Percentiles rank a stretch among this genome's conserved stretches.
Evolutionary conservation across 2,329 filamentous ascomycete genomes (phyloP).

Genomic region (Alternaria tenuissima): DNA sequence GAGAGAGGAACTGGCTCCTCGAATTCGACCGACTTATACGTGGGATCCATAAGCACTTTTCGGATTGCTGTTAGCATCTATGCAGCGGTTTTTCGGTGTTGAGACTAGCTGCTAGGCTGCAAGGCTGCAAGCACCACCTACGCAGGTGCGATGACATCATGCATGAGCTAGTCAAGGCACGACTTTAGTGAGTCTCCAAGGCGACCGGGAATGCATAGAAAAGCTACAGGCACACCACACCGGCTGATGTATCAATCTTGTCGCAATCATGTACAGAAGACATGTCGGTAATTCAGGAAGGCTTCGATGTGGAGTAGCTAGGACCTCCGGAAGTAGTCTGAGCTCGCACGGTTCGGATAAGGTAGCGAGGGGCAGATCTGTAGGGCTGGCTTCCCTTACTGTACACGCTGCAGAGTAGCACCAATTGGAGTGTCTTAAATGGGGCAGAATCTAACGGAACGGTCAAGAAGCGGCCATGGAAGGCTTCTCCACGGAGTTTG

Average conservation of each 20-base stretch:
- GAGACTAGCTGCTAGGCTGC: background rate
- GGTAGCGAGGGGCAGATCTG: background rate
- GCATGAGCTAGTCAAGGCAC: background rate
- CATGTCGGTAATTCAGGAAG: background rate
- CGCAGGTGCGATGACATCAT: background rate
- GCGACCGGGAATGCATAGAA: background rate
- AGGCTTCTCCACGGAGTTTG: background rate
- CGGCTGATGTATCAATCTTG: background rate
- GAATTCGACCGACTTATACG: background rate
- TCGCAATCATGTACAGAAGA: background rate
- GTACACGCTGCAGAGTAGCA: background rate
- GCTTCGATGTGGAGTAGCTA: background rate
- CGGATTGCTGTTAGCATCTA: background rate
- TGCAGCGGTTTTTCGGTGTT: background rate
- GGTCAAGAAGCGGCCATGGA: background rate
- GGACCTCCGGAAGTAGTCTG: background rate
- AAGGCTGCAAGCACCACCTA: background rate
- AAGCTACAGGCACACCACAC: background rate
- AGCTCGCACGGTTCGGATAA: background rate
- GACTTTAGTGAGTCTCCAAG: background rate
- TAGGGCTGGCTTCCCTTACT: background rate
- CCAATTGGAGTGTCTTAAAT: background rate
- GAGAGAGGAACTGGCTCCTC: background rate
- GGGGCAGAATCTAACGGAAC: background rate
- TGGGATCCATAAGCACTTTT: background rate